Evolutionary conservation across 805 yeast genomes (phyloP).

Genomic region (Blastobotrys americana): DNA sequence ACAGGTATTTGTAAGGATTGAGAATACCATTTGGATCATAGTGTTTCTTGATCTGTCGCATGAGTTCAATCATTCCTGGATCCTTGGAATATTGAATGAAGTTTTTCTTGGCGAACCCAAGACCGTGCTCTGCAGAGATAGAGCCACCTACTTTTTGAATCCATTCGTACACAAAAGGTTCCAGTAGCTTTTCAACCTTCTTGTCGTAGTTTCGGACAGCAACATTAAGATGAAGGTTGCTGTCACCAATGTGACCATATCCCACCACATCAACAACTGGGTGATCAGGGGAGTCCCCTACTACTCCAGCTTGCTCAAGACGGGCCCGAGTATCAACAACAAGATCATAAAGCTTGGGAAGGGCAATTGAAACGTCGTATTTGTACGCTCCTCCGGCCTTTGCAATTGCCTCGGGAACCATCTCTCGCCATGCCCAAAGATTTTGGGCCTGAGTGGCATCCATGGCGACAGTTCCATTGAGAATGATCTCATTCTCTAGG

Average conservation of each 20-base stretch:
- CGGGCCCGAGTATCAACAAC: slow-evolving; percentile 70
- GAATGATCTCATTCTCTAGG: slow-evolving; percentile 76
- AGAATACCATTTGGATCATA: slow-evolving; percentile 88
- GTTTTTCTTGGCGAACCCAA: slow-evolving; percentile 93
- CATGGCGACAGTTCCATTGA: slow-evolving; percentile 95
- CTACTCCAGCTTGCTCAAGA: slow-evolving; percentile 48
- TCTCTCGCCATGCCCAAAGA: slow-evolving; percentile 95
- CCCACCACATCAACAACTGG: slow-evolving; percentile 91
- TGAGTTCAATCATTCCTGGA: slow-evolving; percentile 59
- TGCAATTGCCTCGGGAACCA: slow-evolving; percentile 82
- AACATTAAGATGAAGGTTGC: slow-evolving; percentile 89
- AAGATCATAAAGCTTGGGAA: slow-evolving; percentile 69
- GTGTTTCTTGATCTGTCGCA: slow-evolving; percentile 68
- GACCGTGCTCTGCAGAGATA: slow-evolving; percentile 94
- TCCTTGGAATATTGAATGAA: slow-evolving; percentile 81
- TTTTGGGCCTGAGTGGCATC: slow-evolving; percentile 79
- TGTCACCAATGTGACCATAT: slow-evolving; percentile 98
- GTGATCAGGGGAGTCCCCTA: slow-evolving; percentile 52
- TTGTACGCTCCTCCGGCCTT: slow-evolving; percentile 91
- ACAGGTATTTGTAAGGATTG: slow-evolving; percentile 91
- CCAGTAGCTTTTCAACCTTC: slow-evolving; percentile 70
- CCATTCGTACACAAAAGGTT: slow-evolving; percentile 95
- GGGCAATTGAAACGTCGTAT: slow-evolving; percentile 90
- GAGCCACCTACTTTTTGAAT: slow-evolving; percentile 62
- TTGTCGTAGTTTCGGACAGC: slow-evolving; percentile 78